These are phyloP conservation scores for Pontederia paniculata DNA, from an alignment of 176 grass and related monocot species.

Conservation along the genomic window DNA sequence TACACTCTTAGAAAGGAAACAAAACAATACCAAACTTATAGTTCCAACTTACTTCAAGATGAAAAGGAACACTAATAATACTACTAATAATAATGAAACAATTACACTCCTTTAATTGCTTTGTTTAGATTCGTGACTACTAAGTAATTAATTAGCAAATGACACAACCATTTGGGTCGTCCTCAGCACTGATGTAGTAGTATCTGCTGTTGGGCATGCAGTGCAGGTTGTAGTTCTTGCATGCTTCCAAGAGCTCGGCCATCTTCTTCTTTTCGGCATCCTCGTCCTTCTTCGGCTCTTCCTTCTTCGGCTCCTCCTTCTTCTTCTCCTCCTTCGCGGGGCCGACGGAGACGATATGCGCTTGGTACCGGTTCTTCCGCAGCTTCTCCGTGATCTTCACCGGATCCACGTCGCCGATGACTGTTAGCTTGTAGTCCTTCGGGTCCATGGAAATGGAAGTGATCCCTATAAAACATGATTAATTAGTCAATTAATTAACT, in stretches of 20 bases:
- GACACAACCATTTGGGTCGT: too few relatives aligned
- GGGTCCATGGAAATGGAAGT: background rate
- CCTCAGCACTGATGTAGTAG: too few relatives aligned
- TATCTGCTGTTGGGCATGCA: too few relatives aligned
- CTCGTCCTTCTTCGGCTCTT: background rate
- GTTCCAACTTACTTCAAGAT: too few relatives aligned
- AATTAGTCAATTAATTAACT: too few relatives aligned
- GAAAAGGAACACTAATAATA: too few relatives aligned
- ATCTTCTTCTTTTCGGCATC: background rate
- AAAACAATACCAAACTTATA: too few relatives aligned
- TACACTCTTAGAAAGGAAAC: too few relatives aligned
- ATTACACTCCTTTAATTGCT: too few relatives aligned
- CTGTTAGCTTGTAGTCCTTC: background rate
- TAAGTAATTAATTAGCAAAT: too few relatives aligned
- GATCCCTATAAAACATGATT: background rate
- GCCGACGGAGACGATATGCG: background rate
- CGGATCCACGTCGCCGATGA: background rate
- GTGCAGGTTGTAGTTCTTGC: background rate
- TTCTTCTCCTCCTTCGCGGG: conserved; percentile 9
- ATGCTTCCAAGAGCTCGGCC: conserved; percentile 16
- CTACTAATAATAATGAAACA: too few relatives aligned
- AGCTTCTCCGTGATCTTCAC: background rate
- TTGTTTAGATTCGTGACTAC: too few relatives aligned
- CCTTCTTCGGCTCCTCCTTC: conserved; percentile 6
- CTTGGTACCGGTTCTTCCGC: background rate